Evolutionary conservation across 306 rosid species (phyloP).

Genomic region (Castanospermum australe): DNA sequence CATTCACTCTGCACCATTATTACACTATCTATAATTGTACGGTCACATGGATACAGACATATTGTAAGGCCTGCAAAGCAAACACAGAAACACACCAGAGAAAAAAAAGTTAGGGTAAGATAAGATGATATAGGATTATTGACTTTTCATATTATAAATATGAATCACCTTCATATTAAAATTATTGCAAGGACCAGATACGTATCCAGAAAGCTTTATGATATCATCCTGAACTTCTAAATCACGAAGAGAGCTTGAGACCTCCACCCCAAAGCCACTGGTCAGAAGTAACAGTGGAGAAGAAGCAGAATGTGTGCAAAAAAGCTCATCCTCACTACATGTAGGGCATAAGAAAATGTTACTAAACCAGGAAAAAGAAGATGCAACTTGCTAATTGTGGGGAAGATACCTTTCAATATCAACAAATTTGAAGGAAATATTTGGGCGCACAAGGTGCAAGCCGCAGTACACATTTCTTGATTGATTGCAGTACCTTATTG

Average conservation of each 20-base stretch:
- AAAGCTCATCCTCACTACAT: conserved; percentile 75
- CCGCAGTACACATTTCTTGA: conserved; percentile 71
- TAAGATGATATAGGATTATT: conserved; percentile 22
- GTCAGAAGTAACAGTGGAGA: conserved; percentile 68
- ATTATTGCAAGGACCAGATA: conserved; percentile 64
- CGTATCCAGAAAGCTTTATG: conserved; percentile 75
- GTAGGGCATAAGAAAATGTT: conserved; percentile 22
- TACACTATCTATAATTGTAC: conserved; percentile 34
- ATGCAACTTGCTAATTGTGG: conserved; percentile 16
- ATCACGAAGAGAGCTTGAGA: conserved; percentile 53
- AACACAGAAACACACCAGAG: conserved; percentile 19
- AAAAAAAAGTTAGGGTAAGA: conserved; percentile 10
- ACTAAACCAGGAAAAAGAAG: conserved; percentile 24
- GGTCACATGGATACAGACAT: conserved; percentile 82
- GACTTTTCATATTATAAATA: conserved; percentile 23
- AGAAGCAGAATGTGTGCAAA: conserved; percentile 64
- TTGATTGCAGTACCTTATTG: conserved; percentile 78
- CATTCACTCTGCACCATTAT: conserved; percentile 27
- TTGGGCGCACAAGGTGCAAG: conserved; percentile 67
- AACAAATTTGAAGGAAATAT: conserved; percentile 64
- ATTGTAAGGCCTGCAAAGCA: conserved; percentile 81
- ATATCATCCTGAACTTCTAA: conserved; percentile 52
- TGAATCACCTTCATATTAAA: conserved; percentile 56
- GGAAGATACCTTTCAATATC: conserved; percentile 75
- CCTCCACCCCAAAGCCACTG: conserved; percentile 70